A percentile compares a stretch with the other conserved stretches of the same genome.
phyloP scores from a whole-genome alignment of 352 stramenopile genomes.

The Globisporangium perplexum region DNA sequence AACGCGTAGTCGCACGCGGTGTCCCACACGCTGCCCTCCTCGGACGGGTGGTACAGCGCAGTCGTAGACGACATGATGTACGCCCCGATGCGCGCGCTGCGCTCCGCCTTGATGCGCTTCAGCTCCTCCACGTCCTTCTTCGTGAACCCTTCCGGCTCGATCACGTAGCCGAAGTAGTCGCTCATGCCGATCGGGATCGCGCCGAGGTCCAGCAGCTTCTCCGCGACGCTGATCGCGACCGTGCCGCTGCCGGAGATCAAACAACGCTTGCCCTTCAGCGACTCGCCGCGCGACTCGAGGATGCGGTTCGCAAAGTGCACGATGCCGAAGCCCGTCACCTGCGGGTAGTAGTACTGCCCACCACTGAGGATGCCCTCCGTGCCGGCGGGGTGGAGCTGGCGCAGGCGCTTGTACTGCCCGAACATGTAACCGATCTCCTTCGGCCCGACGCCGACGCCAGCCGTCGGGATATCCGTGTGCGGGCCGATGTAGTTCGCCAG shows the following conservation, averaged over 20 bases:
- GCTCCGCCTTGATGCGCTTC: constrained; percentile 79
- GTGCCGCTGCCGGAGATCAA: constrained; percentile 95
- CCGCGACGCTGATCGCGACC: constrained; percentile 90
- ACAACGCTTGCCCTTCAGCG: constrained; percentile 94
- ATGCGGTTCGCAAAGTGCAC: constrained; percentile 95
- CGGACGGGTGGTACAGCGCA: constrained; percentile 79
- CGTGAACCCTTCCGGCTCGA: constrained; percentile 90
- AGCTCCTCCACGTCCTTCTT: constrained; percentile 64
- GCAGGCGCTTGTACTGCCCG: constrained; percentile 97
- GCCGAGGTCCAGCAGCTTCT: constrained; percentile 94
- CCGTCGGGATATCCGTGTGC: constrained; percentile 93
- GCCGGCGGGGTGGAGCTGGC: constrained; percentile 69
- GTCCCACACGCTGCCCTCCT: constrained; percentile 83
- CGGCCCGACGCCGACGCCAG: constrained; percentile 91
- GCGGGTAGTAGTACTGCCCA: constrained; percentile 82
- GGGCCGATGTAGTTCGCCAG: constrained; percentile 97
- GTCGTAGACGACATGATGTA: constrained; percentile 89
- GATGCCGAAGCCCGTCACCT: constrained; percentile 92
- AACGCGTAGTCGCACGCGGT: constrained; percentile 95
- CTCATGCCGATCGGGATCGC: constrained; percentile 95
- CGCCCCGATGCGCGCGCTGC: constrained; percentile 68
- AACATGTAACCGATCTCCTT: constrained; percentile 97
- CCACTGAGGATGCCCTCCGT: constrained; percentile 89
- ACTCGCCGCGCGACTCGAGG: constrained; percentile 89
- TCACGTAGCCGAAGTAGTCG: constrained; percentile 94